Base-by-base conservation (phyloP, 352 stramenopile species). In the Phytopythium chamaehyphon region DNA sequence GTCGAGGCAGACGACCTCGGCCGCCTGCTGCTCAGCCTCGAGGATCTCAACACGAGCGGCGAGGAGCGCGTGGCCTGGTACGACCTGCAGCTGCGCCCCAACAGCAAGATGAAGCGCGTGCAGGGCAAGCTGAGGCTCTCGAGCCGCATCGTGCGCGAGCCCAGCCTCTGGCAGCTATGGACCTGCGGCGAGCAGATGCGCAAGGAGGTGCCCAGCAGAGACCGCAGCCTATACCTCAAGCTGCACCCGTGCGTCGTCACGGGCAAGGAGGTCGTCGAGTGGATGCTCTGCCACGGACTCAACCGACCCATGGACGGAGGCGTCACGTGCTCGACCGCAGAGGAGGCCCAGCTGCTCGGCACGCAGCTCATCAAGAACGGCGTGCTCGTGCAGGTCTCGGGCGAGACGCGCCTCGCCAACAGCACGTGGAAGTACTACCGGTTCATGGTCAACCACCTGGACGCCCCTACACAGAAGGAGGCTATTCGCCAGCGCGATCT, bases 341-440 rank as follows among this genome's bases (percentile, higher is more conserved):
- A 95, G 64, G 84, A 95, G 47, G 84, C 82, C 9, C 69, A 88
- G 48, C 52, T 91, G n/a, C 58, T 95, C 2, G 84, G 82, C 19
- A 87, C 67, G 31, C 83, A 77, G 28, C 51, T 90, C 3, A 62
- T 95, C 42, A 79, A 81, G 4, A 83, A 76, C 31, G 74, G 75
- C 2, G 70, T 95, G 16, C 62, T 95, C 28, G 73, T 77, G 31
- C 78, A 92, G 22, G 76, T 91, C 2, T 88, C 82, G 19, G 82
- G 80, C 21, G 81, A 90, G 18, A 62, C 62, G 16, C 73, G 78
- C 21, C 93, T 93, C 48, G 68, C 76, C 8, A 93, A 88, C 59
- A 90, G 73, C 50, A 84, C 80, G 47, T 93, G 80, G 76, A 92
- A 91, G 53, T 95, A 95, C 50, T 95, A 95, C 55, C 82, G 84